These are phyloP conservation scores for Chrysophaeum taylorii DNA, from an alignment of 352 stramenopile species.

Conservation along the genomic window DNA sequence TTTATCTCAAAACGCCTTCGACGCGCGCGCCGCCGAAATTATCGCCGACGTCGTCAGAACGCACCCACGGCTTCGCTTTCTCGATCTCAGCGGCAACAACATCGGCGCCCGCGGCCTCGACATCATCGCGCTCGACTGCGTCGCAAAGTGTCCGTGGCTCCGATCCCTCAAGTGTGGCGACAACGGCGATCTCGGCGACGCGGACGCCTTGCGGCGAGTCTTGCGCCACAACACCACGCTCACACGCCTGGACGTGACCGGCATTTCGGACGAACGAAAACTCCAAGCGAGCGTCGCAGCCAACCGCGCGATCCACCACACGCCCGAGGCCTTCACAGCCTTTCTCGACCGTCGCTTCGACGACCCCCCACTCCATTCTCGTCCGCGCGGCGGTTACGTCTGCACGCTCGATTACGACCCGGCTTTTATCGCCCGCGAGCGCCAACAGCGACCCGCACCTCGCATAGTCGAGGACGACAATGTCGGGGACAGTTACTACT, in stretches of 20 bases:
- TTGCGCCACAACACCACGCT: neutral
- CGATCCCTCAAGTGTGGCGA: neutral
- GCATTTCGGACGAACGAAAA: neutral
- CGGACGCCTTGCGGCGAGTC: too few relatives aligned
- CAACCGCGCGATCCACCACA: slow-evolving; percentile 2
- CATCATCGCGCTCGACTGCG: neutral
- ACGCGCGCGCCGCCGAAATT: neutral
- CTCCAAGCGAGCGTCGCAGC: neutral
- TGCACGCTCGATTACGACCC: too few relatives aligned
- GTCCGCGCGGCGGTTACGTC: too few relatives aligned
- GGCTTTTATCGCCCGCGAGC: too few relatives aligned
- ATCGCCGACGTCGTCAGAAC: neutral
- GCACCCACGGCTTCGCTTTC: neutral
- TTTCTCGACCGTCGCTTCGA: too few relatives aligned
- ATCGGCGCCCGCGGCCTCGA: neutral
- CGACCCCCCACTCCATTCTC: too few relatives aligned
- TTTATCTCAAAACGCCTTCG: neutral
- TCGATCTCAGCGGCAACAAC: neutral
- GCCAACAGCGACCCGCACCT: too few relatives aligned
- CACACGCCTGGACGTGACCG: neutral
- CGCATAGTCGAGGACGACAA: too few relatives aligned
- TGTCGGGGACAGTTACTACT: too few relatives aligned
- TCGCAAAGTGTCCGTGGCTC: neutral
- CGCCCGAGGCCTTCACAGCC: too few relatives aligned
- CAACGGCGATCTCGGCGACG: neutral